A percentile compares a stretch with the other conserved stretches of the same genome.
Conservation (phyloP, 768 basidiomycete species). For the Lentinus brumalis region DNA sequence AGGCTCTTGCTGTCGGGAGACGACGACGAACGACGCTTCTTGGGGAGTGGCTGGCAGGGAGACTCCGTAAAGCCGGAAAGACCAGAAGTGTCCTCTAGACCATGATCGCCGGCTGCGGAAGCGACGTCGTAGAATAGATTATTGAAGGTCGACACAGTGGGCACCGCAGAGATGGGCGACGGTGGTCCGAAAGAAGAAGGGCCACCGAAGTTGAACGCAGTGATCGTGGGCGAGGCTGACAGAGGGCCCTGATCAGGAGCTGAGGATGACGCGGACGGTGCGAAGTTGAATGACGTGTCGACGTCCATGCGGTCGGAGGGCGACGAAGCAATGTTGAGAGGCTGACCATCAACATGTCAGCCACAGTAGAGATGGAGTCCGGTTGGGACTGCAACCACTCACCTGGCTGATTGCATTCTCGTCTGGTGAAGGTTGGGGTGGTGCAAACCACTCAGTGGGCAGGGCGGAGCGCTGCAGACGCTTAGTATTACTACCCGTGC, state of each 20-base stretch:
- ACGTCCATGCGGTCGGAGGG: slow-evolving; percentile 80
- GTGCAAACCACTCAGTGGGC: slow-evolving; percentile 61
- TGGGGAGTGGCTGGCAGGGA: slow-evolving; percentile 39
- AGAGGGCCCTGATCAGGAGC: slow-evolving; percentile 33
- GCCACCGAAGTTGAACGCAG: slow-evolving; percentile 24
- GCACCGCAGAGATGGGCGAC: slow-evolving; percentile 49
- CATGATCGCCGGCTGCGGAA: slow-evolving; percentile 43
- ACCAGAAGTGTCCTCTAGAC: slow-evolving; percentile 15
- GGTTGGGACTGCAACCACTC: slow-evolving; percentile 18
- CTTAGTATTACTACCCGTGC: slow-evolving; percentile 48
- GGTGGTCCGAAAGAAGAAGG: slow-evolving; percentile 10
- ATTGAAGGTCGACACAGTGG: slow-evolving; percentile 55
- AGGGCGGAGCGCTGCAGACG: slow-evolving; percentile 62
- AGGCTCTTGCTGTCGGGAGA: slow-evolving; percentile 27
- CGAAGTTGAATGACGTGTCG: slow-evolving; percentile 53
- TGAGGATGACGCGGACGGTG: slow-evolving; percentile 28
- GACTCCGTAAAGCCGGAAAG: slow-evolving; percentile 39
- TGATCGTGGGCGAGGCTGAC: slow-evolving; percentile 27
- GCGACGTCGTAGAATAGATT: slow-evolving; percentile 60
- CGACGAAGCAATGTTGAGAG: slow-evolving; percentile 43
- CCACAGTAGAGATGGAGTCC: not conserved
- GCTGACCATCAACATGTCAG: slow-evolving; percentile 31
- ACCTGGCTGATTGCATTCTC: slow-evolving; percentile 34
- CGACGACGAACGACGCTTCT: slow-evolving; percentile 37
- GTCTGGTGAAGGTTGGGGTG: slow-evolving; percentile 28